Evolutionary conservation across 495 filamentous ascomycete species (phyloP).

Genomic region (Apiosordaria backusii): DNA sequence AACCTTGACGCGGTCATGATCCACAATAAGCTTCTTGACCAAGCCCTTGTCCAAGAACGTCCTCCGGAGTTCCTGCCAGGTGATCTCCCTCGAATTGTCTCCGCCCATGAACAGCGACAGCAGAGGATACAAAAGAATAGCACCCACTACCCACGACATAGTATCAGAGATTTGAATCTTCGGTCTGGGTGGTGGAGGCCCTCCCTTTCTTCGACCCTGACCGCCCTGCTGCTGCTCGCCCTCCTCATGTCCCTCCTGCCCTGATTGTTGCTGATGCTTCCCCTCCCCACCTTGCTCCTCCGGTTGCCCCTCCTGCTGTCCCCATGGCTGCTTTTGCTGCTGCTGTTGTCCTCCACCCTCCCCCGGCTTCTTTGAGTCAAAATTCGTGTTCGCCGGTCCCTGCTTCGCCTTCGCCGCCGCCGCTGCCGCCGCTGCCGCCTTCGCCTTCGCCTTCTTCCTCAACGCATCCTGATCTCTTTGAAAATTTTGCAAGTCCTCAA

Average conservation of each 20-base stretch:
- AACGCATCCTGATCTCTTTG: neutral
- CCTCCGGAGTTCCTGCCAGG: conserved; percentile 91
- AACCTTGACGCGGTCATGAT: conserved; percentile 69
- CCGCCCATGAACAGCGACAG: conserved; percentile 22
- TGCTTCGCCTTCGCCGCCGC: conserved; percentile 16
- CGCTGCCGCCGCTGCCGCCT: conserved; percentile 19
- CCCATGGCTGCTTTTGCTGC: conserved; percentile 24
- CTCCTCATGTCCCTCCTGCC: conserved; percentile 26
- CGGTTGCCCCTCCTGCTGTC: conserved; percentile 13
- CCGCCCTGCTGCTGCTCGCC: conserved; percentile 20
- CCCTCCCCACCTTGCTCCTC: conserved; percentile 17
- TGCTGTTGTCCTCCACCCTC: conserved; percentile 25
- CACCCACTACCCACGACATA: conserved; percentile 14
- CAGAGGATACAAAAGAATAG: conserved; percentile 21
- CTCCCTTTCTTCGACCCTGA: conserved; percentile 33
- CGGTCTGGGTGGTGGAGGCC: conserved; percentile 6
- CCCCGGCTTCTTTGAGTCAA: conserved; percentile 8
- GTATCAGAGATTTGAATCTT: conserved; percentile 12
- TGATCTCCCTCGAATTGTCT: conserved; percentile 63
- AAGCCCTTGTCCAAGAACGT: conserved; percentile 94
- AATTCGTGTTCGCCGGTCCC: conserved; percentile 11
- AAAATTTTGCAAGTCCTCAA: conserved; percentile 11
- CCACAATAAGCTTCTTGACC: conserved; percentile 86
- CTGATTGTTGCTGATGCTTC: conserved; percentile 22
- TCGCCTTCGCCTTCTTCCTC: conserved; percentile 6